Percentiles rank a stretch among this genome's conserved stretches.
Conservation (phyloP, 345 rosid species). For the Conringia planisiliqua region DNA sequence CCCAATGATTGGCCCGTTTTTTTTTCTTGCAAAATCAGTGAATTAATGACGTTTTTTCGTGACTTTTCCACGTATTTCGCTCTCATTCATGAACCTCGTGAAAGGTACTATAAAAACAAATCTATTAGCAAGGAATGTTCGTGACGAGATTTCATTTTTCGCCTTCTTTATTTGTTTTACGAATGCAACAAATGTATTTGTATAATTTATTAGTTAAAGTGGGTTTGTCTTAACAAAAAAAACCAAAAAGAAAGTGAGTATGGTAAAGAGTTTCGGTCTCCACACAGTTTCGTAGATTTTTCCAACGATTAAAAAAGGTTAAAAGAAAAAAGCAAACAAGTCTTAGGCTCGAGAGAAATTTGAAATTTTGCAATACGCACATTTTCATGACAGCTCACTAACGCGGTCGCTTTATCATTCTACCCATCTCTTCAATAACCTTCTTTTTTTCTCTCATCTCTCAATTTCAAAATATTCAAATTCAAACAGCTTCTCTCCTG, state of each 20-base stretch:
- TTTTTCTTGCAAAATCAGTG: background rate
- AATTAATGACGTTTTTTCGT: background rate
- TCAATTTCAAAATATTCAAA: background rate
- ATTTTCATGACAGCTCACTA: constrained; percentile 21
- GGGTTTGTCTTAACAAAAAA: no score
- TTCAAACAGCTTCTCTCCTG: background rate
- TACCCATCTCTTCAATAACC: constrained; percentile 11
- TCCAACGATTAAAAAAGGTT: background rate
- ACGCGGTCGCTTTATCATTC: constrained; percentile 23
- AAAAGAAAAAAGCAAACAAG: background rate
- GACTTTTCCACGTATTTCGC: no score
- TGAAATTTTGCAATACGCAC: constrained; percentile 4
- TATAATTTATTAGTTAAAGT: no score
- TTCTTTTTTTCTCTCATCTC: background rate
- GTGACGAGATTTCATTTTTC: background rate
- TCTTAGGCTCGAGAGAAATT: background rate
- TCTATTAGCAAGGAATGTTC: background rate
- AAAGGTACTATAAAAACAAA: background rate
- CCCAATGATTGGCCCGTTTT: background rate
- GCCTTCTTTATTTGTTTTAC: background rate
- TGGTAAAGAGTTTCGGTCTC: no score
- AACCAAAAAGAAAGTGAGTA: background rate
- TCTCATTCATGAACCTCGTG: background rate
- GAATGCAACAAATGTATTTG: background rate
- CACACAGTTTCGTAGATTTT: background rate